Evolutionary conservation across 2,329 filamentous ascomycete species (phyloP).

Genomic region (Colletotrichum nymphaeae): DNA sequence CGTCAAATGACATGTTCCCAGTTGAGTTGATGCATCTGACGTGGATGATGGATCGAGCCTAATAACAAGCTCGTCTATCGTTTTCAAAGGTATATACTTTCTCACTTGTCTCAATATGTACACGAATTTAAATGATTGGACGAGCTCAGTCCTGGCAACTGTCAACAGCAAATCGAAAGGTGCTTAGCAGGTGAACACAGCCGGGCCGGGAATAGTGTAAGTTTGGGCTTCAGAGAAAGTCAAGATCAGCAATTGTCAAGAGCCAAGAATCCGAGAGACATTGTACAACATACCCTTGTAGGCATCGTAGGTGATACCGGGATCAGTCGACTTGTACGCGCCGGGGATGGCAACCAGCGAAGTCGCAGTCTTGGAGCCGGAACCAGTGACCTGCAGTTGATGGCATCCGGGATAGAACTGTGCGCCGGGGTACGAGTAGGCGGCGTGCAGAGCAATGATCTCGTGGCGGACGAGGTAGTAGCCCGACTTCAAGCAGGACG

Average conservation of each 20-base stretch:
- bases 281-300: conserved; percentile 54
- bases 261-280: conserved; percentile 55
- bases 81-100: background rate
- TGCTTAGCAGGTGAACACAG: conserved; percentile 57
- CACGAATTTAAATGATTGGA: background rate
- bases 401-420: conserved; percentile 70
- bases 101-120: conserved; percentile 1
- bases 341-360: conserved; percentile 64
- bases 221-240: conserved; percentile 32
- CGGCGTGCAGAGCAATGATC: conserved; percentile 65
- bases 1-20: no score
- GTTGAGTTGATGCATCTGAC: no score
- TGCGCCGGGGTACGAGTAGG: conserved; percentile 60
- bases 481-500: conserved; percentile 61
- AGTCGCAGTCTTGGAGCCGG: conserved; percentile 54
- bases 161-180: background rate
- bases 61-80: background rate
- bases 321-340: conserved; percentile 60
- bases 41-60: background rate
- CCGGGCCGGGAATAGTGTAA: conserved; percentile 61
- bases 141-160: no score
- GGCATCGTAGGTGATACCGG: conserved; percentile 64
- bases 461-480: conserved; percentile 71
- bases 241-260: conserved; percentile 50
- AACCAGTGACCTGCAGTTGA: conserved; percentile 65